Conservation (phyloP, 495 filamentous ascomycete genomes). For the Penicillium flavigenum region DNA sequence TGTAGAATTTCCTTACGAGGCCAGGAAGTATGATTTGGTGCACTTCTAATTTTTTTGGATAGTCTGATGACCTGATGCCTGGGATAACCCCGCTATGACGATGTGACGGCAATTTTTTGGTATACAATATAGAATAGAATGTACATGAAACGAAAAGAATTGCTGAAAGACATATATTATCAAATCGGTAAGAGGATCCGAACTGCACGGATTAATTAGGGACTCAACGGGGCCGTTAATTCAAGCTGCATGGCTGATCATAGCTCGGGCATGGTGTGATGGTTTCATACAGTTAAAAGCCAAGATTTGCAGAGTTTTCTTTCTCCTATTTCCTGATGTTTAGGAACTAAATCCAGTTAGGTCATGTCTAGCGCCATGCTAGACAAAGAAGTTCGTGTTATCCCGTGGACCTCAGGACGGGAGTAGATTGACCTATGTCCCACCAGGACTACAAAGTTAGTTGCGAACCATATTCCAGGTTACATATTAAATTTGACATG, state of each 20-base stretch:
- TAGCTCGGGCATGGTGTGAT: slow-evolving; percentile 20
- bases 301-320: slow-evolving; percentile 12
- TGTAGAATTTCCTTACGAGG: slow-evolving; percentile 4
- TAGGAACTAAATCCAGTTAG: slow-evolving; percentile 3
- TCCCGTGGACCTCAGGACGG: background rate
- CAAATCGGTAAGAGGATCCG: slow-evolving; percentile 21
- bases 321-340: slow-evolving; percentile 1
- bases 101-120: background rate
- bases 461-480: background rate
- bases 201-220: slow-evolving; percentile 29
- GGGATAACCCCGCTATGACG: slow-evolving; percentile 7
- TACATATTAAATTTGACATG: background rate
- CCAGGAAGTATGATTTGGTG: slow-evolving; percentile 4
- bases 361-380: slow-evolving; percentile 6
- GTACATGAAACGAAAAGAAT: background rate
- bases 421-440: background rate
- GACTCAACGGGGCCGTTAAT: slow-evolving; percentile 13
- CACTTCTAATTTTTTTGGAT: slow-evolving; percentile 1
- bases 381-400: slow-evolving; percentile 12
- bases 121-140: background rate
- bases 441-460: background rate
- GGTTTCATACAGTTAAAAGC: slow-evolving; percentile 3
- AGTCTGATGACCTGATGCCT: slow-evolving; percentile 9
- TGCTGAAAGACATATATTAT: background rate
- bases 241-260: slow-evolving; percentile 29